These are phyloP conservation scores for Alternaria burnsii DNA, from an alignment of 2,329 filamentous ascomycete genomes.

Conservation along the genomic window DNA sequence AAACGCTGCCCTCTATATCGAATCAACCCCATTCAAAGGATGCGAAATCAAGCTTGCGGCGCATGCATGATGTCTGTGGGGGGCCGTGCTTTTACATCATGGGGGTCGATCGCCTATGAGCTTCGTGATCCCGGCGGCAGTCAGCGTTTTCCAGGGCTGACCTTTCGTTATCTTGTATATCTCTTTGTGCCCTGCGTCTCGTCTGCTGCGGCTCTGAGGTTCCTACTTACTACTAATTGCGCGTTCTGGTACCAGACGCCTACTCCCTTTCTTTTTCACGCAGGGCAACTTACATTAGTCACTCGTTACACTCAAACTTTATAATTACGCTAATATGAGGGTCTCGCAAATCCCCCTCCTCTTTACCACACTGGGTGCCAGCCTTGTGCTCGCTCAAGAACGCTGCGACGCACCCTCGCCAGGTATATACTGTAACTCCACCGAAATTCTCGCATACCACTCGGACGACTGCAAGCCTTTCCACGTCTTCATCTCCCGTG, in stretches of 20 bases:
- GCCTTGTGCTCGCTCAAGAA: constrained; percentile 28
- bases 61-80: constrained; percentile 1
- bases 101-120: neutral
- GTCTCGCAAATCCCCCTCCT: constrained; percentile 13
- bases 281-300: constrained; percentile 7
- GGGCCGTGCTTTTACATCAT: constrained; percentile 2
- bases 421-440: constrained; percentile 32
- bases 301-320: constrained; percentile 7
- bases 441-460: constrained; percentile 32
- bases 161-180: neutral
- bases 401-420: constrained; percentile 37
- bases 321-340: constrained; percentile 22
- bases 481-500: constrained; percentile 39
- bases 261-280: neutral
- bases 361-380: constrained; percentile 18
- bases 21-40: neutral
- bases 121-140: neutral
- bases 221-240: neutral
- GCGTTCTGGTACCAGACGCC: neutral
- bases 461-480: constrained; percentile 33
- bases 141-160: neutral
- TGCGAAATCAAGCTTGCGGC: constrained; percentile 1
- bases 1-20: neutral
- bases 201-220: neutral
- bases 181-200: neutral